phyloP scores from a whole-genome alignment of 208 protist species.

The Polymyxa betae region DNA sequence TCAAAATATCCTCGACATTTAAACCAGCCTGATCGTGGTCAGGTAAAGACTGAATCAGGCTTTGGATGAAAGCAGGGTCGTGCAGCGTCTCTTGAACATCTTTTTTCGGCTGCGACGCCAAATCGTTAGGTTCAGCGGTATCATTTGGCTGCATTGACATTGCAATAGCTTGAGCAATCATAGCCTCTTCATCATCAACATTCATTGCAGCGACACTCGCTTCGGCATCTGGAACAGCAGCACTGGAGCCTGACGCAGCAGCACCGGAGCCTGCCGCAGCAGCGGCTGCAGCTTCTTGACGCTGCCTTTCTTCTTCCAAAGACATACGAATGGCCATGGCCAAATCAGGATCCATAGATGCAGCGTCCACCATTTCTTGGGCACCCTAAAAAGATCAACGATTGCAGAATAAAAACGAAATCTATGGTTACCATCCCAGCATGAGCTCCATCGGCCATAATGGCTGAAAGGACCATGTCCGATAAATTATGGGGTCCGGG shows the following conservation, averaged over 20 bases:
- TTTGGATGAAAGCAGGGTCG: constrained; percentile 34
- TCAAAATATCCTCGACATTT: constrained; percentile 3
- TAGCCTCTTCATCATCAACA: constrained; percentile 58
- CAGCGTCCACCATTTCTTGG: neutral
- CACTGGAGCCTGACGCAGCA: constrained; percentile 2
- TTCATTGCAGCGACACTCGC: neutral
- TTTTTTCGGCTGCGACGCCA: neutral
- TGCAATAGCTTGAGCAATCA: constrained; percentile 58
- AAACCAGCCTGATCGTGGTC: neutral
- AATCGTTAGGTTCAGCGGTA: neutral
- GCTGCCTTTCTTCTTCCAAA: constrained; percentile 55
- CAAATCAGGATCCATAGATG: constrained; percentile 49
- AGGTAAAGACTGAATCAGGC: neutral
- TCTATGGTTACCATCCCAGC: neutral
- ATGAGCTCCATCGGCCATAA: constrained; percentile 2
- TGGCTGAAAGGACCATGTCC: constrained; percentile 55
- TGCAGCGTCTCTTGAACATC: neutral
- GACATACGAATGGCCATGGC: constrained; percentile 61
- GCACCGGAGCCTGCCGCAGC: neutral
- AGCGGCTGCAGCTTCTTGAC: neutral
- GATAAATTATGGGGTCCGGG: constrained; percentile 56
- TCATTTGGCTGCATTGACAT: constrained; percentile 56
- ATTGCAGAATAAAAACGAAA: constrained; percentile 1
- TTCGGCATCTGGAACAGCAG: neutral
- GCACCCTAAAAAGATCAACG: neutral